Conservation (phyloP, 139 green algal species). For the Spirogloea muscicola region DNA sequence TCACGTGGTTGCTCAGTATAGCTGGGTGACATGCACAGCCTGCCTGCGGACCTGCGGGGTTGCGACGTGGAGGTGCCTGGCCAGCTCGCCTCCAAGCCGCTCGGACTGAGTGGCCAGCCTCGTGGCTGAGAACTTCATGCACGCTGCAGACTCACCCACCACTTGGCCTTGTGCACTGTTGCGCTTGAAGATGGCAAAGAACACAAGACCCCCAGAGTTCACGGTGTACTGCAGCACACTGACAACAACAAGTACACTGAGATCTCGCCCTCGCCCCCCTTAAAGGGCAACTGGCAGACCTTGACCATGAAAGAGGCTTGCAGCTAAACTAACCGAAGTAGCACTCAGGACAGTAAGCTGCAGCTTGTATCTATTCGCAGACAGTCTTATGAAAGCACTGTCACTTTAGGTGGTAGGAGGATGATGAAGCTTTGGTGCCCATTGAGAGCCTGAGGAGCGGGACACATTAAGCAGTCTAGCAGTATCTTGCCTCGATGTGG, state of each 20-base stretch:
- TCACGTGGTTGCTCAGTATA: no score
- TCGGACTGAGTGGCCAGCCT: constrained; percentile 20
- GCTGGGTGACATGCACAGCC: no score
- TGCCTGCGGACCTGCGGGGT: constrained; percentile 37
- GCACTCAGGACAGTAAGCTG: neutral
- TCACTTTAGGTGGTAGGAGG: neutral
- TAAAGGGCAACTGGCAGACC: neutral
- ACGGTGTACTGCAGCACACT: constrained; percentile 13
- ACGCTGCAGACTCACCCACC: constrained; percentile 1
- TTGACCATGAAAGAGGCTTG: neutral
- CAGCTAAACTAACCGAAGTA: neutral
- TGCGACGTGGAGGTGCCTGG: constrained; percentile 6
- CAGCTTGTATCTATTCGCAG: neutral
- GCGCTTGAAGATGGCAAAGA: constrained; percentile 27
- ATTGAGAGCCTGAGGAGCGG: no score
- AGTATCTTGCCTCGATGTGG: neutral
- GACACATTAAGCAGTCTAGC: neutral
- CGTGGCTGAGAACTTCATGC: constrained; percentile 12
- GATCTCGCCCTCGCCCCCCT: neutral
- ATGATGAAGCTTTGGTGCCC: no score
- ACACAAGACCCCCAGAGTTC: constrained; percentile 34
- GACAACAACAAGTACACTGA: neutral
- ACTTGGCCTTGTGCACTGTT: neutral
- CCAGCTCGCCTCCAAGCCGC: constrained; percentile 21
- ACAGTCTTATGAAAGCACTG: neutral